phyloP scores from a whole-genome alignment of 2,329 filamentous ascomycete species.

The Epichloe hybrida region DNA sequence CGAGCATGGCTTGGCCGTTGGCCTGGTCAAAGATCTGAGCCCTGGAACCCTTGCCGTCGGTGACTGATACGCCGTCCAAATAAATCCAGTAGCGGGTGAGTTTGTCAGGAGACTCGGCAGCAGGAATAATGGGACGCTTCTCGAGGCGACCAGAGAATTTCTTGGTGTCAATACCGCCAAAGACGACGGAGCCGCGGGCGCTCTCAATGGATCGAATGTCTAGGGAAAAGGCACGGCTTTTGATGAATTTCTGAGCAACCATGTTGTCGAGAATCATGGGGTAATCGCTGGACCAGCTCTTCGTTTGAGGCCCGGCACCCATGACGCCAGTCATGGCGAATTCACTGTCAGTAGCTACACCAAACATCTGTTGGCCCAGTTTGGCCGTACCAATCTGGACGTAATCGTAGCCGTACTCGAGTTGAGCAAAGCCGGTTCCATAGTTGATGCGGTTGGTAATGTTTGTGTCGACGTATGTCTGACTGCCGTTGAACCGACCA shows the following conservation, averaged over 20 bases:
- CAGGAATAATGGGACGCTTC: conserved; percentile 41
- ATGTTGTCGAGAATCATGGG: conserved; percentile 23
- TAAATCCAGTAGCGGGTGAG: conserved; percentile 29
- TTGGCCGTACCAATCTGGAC: conserved; percentile 18
- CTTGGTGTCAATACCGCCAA: conserved; percentile 42
- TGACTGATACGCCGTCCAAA: conserved; percentile 23
- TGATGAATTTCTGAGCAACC: conserved; percentile 20
- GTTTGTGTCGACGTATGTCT: conserved; percentile 16
- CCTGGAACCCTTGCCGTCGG: conserved; percentile 21
- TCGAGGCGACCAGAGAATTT: conserved; percentile 41
- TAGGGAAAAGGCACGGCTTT: conserved; percentile 23
- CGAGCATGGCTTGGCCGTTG: conserved; percentile 32
- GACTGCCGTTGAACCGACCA: conserved; percentile 18
- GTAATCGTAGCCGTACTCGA: conserved; percentile 22
- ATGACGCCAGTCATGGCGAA: conserved; percentile 19
- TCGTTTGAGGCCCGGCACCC: conserved; percentile 20
- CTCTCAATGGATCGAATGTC: conserved; percentile 20
- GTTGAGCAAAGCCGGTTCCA: conserved; percentile 18
- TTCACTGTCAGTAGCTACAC: conserved; percentile 20
- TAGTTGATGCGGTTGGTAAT: conserved; percentile 16
- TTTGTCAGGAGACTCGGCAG: conserved; percentile 20
- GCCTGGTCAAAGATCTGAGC: conserved; percentile 29
- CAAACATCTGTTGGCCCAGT: conserved; percentile 23
- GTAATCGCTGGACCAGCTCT: conserved; percentile 21
- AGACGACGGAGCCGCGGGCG: conserved; percentile 26